A percentile compares a stretch with the other conserved stretches of the same genome.
Evolutionary conservation across 768 basidiomycete genomes (phyloP).

Genomic region (Pleurotus salmoneostramineus): DNA sequence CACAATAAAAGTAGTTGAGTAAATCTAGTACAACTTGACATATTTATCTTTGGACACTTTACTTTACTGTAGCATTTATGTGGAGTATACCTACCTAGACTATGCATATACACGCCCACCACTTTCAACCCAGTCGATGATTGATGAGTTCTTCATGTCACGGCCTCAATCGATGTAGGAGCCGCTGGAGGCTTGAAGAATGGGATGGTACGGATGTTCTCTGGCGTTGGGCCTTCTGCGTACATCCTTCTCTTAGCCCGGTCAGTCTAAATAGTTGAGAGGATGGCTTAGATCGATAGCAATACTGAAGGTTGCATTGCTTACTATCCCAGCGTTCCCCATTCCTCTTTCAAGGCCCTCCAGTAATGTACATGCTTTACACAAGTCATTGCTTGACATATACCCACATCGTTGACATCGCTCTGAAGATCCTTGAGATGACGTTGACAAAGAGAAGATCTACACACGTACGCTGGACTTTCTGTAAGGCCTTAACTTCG

Average conservation of each 20-base stretch:
- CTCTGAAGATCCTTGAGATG: constrained; percentile 41
- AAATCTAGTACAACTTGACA: background rate
- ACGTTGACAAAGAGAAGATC: constrained; percentile 3
- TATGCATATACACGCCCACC: background rate
- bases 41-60: background rate
- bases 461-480: constrained; percentile 68
- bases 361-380: constrained; percentile 88
- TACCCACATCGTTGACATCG: constrained; percentile 91
- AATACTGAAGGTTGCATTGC: constrained; percentile 20
- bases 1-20: constrained; percentile 11
- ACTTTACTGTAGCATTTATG: background rate
- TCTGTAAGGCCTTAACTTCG: constrained; percentile 80
- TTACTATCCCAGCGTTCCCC: constrained; percentile 56
- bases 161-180: constrained; percentile 14
- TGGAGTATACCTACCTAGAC: background rate
- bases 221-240: constrained; percentile 53
- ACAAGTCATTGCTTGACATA: constrained; percentile 95
- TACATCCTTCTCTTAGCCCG: constrained; percentile 61
- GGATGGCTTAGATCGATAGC: constrained; percentile 1
- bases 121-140: background rate
- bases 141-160: background rate
- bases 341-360: constrained; percentile 89
- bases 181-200: constrained; percentile 51
- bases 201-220: constrained; percentile 76
- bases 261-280: constrained; percentile 46